phyloP scores from a whole-genome alignment of 179 eudicot species.

The Patellifolia procumbens region DNA sequence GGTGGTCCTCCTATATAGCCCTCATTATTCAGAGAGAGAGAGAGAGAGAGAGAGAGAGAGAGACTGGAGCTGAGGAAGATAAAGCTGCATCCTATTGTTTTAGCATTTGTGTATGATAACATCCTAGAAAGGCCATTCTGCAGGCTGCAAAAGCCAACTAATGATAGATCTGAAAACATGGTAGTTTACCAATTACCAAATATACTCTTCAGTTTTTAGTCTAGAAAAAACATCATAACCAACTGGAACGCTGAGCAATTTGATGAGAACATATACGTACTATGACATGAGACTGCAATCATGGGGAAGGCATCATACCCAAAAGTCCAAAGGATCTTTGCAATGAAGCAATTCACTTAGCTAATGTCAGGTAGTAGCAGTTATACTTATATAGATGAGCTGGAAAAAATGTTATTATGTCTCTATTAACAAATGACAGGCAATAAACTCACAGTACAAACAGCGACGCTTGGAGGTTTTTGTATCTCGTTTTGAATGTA shows the following conservation, averaged over 20 bases:
- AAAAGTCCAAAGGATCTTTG: too few relatives aligned
- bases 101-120: neutral
- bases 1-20: neutral
- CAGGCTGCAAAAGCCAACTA: neutral
- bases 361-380: neutral
- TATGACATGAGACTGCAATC: neutral
- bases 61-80: neutral
- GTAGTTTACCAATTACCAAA: neutral
- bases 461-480: constrained; percentile 47
- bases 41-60: neutral
- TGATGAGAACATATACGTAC: neutral
- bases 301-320: neutral
- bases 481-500: constrained; percentile 80
- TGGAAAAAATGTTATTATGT: neutral
- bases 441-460: constrained; percentile 58
- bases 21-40: neutral
- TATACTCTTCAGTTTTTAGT: neutral
- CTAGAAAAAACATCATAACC: neutral
- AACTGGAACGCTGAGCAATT: neutral
- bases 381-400: neutral
- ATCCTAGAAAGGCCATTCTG: neutral
- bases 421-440: neutral
- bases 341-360: neutral
- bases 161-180: neutral
- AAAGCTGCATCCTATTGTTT: neutral